Evolutionary conservation across 2,329 filamentous ascomycete species (phyloP).

Genomic region (Mariannaea elegans): DNA sequence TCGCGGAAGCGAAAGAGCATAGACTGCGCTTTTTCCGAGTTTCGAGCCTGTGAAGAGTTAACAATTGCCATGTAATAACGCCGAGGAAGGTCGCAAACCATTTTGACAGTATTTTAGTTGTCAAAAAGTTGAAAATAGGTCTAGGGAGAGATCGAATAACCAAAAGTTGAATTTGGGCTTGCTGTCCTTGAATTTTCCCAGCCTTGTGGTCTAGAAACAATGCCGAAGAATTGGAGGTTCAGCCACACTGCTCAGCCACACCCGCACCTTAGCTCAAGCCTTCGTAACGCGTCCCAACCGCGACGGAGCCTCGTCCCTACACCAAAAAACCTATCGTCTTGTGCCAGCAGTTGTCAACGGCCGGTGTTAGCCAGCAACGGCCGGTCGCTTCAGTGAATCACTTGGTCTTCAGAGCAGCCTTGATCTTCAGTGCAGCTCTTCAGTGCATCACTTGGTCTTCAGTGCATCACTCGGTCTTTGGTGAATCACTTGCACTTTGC

Average conservation of each 20-base stretch:
- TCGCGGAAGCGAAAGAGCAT: slow-evolving; percentile 99
- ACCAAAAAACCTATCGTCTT: neutral
- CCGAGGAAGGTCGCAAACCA: slow-evolving; percentile 25
- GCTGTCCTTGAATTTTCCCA: slow-evolving; percentile 40
- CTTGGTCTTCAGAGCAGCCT: too few relatives aligned
- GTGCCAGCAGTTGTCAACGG: neutral
- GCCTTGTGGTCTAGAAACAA: slow-evolving; percentile 31
- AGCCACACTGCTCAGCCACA: slow-evolving; percentile 31
- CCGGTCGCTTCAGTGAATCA: too few relatives aligned
- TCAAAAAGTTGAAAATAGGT: slow-evolving; percentile 3
- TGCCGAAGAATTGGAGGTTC: slow-evolving; percentile 1
- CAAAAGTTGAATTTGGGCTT: slow-evolving; percentile 23
- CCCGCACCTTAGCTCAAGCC: slow-evolving; percentile 26
- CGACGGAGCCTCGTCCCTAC: slow-evolving; percentile 11
- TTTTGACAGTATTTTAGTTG: slow-evolving; percentile 35
- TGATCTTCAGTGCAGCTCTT: too few relatives aligned
- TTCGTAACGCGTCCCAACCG: slow-evolving; percentile 1
- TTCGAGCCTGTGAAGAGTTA: slow-evolving; percentile 75
- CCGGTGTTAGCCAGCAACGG: too few relatives aligned
- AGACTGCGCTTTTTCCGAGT: slow-evolving; percentile 98
- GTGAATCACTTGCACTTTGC: too few relatives aligned
- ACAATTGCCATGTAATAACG: neutral
- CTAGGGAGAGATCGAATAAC: slow-evolving; percentile 14
- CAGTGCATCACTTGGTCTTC: too few relatives aligned
- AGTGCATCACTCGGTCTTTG: too few relatives aligned